These are phyloP conservation scores for Herpetomonas samuelpessoai DNA, from an alignment of 208 protist genomes.

Conservation along the genomic window DNA sequence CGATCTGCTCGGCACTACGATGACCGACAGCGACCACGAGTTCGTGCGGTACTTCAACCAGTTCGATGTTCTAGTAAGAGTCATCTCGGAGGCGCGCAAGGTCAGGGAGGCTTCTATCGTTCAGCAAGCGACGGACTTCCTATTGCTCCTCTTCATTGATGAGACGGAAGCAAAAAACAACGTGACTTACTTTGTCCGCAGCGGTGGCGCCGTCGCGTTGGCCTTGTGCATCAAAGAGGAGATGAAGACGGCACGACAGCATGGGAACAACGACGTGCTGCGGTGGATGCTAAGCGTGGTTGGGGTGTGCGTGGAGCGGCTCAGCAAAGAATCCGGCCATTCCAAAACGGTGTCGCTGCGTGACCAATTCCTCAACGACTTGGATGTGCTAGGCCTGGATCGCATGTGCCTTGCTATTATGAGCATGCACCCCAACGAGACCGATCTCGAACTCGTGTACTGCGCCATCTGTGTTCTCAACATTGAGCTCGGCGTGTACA, in stretches of 20 bases:
- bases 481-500: constrained; percentile 35
- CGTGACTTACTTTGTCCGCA: constrained; percentile 59
- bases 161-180: constrained; percentile 51
- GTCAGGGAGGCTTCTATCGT: constrained; percentile 41
- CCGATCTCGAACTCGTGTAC: constrained; percentile 56
- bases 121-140: constrained; percentile 29
- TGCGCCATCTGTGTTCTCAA: constrained; percentile 56
- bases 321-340: constrained; percentile 26
- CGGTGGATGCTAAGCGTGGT: constrained; percentile 35
- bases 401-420: constrained; percentile 67
- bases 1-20: constrained; percentile 39
- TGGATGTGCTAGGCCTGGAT: constrained; percentile 56
- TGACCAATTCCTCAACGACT: constrained; percentile 65
- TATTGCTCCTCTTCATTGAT: constrained; percentile 50
- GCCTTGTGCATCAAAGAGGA: constrained; percentile 62
- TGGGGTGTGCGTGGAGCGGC: constrained; percentile 53
- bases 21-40: constrained; percentile 67
- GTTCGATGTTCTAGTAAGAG: constrained; percentile 50
- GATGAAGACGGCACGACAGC: constrained; percentile 31
- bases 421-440: constrained; percentile 33
- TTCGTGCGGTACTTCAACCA: constrained; percentile 80
- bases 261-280: constrained; percentile 39
- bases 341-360: constrained; percentile 34
- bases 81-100: constrained; percentile 60
- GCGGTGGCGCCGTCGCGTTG: constrained; percentile 43